These are phyloP conservation scores for Suillus plorans DNA, from an alignment of 768 basidiomycete genomes.

Conservation along the genomic window DNA sequence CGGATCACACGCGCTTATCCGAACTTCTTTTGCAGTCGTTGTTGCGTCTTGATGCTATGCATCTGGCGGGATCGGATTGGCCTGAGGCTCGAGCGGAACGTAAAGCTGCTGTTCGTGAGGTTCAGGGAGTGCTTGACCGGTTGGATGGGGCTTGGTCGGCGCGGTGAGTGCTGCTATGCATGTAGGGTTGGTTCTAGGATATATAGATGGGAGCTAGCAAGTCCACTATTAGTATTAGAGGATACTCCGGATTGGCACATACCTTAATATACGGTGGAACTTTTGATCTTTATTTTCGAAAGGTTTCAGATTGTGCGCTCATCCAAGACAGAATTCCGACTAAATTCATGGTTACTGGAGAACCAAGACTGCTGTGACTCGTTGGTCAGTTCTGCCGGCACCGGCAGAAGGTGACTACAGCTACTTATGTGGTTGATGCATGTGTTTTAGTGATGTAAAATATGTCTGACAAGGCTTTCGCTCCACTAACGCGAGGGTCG, in stretches of 20 bases:
- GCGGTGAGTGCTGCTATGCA: slow-evolving; percentile 13
- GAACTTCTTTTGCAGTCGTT: slow-evolving; percentile 88
- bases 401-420: no score
- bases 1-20: slow-evolving; percentile 60
- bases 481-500: no score
- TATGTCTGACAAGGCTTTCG: no score
- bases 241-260: not conserved
- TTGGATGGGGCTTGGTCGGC: slow-evolving; percentile 70
- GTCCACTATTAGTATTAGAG: not conserved
- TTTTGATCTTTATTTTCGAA: not conserved
- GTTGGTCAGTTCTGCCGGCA: no score
- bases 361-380: no score
- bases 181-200: not conserved
- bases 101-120: slow-evolving; percentile 83
- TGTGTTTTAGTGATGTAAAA: no score
- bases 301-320: not conserved
- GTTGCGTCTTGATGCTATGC: slow-evolving; percentile 81
- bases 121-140: slow-evolving; percentile 79
- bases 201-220: not conserved
- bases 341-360: no score
- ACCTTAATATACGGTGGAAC: not conserved
- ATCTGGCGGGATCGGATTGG: slow-evolving; percentile 68
- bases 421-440: no score
- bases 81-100: slow-evolving; percentile 73
- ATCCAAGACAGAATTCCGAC: not conserved